Base-by-base conservation (phyloP, 495 filamentous ascomycete species). In the Diplogelasinospora grovesii region DNA sequence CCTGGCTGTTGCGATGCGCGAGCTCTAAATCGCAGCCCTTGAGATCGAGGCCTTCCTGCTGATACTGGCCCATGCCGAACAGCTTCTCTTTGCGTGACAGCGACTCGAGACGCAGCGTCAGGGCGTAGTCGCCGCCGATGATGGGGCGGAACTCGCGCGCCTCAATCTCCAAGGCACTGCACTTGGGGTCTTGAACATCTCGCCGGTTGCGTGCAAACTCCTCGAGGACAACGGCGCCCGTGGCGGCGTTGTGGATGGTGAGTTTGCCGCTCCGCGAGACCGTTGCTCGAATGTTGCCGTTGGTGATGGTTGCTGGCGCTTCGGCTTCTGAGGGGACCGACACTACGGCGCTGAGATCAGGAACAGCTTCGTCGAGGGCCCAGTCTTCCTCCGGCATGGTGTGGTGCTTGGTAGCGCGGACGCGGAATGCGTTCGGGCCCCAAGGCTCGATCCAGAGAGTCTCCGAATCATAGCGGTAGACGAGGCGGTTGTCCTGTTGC, bases 31-130 rank as follows among this genome's bases (percentile, higher is more conserved):
- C 74, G 3, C 57, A 31, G 0, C 76, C 76, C 49, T 78, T 78
- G 35, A 78, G 60, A 48, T 80, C 68, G 32, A 78, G 54, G 20
- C 59, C 62, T 2, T 68, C 64, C 48, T 78, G 74, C 46, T 80
- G 76, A 46, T 80, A 80, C 53, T 80, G 75, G 9, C 76, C 76
- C 76, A 80, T 78, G 22, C 76, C 76, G 45, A 69, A 80, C 9
- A 80, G 66, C 52, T 71, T 75, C 54, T 80, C 76, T 22, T 66
- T 54, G 0, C 56, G 53, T 46, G 69, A 60, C 3, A 71, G 44
- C 8, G 68, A 71, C 50, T 78, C 75, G 38, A 80, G 62, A 0
- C 76, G 65, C 37, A 68, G 52, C 2, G 71, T 78, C 5, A 77
- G 60, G 34, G 70, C 65, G 51, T 70, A 77, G 37, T 75, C 70